phyloP scores from a whole-genome alignment of 2,329 filamentous ascomycete genomes.

The Purpureocillium takamizusanense region DNA sequence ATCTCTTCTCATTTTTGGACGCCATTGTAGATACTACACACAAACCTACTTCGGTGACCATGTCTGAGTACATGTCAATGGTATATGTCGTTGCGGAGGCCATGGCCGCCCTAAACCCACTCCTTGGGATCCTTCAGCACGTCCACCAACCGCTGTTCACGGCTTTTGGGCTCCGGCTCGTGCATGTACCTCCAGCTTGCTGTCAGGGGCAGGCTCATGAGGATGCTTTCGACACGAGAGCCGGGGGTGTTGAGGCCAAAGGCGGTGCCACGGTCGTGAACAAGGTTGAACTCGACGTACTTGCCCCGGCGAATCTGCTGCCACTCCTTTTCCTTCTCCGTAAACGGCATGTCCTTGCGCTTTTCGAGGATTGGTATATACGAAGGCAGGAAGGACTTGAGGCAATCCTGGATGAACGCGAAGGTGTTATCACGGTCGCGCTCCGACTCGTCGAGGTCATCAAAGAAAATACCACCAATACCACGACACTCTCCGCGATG shows the following conservation, averaged over 20 bases:
- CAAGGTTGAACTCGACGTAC: conserved; percentile 97
- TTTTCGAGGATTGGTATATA: conserved; percentile 84
- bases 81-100: neutral
- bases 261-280: conserved; percentile 89
- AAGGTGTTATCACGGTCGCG: conserved; percentile 86
- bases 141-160: conserved; percentile 74
- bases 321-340: conserved; percentile 83
- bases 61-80: neutral
- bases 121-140: conserved; percentile 57
- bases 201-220: conserved; percentile 93
- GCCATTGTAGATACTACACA: neutral
- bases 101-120: conserved; percentile 43
- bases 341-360: conserved; percentile 88
- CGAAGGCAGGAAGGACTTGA: conserved; percentile 79
- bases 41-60: neutral
- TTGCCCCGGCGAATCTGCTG: conserved; percentile 89
- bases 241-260: conserved; percentile 92
- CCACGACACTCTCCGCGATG: conserved; percentile 82
- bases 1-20: too few relatives aligned
- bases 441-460: conserved; percentile 83
- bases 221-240: conserved; percentile 86
- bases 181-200: conserved; percentile 97
- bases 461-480: conserved; percentile 95
- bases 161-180: conserved; percentile 61
- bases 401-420: conserved; percentile 75